These are phyloP conservation scores for Exutisphaerella laricina DNA, from an alignment of 2,329 filamentous ascomycete genomes.

Conservation along the genomic window DNA sequence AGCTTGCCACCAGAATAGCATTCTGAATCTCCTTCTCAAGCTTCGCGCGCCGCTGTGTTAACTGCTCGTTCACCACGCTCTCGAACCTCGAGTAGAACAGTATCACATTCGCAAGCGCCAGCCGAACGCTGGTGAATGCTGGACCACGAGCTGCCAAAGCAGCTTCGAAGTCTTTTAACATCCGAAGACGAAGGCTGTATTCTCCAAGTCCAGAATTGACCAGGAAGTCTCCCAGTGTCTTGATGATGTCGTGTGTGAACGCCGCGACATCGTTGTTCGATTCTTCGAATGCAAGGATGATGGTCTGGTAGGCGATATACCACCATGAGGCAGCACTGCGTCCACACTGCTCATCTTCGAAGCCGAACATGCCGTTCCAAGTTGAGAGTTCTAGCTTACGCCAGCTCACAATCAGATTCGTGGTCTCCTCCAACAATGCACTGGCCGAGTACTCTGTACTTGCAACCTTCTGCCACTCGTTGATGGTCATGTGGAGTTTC, in stretches of 20 bases:
- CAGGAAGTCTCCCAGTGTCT: slow-evolving; percentile 74
- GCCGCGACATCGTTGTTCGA: slow-evolving; percentile 45
- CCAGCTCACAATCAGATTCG: slow-evolving; percentile 79
- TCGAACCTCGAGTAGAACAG: slow-evolving; percentile 68
- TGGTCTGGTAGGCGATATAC: slow-evolving; percentile 90
- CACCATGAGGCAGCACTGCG: slow-evolving; percentile 86
- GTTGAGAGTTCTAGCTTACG: slow-evolving; percentile 84
- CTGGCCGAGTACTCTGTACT: slow-evolving; percentile 70
- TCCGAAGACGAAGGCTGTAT: slow-evolving; percentile 61
- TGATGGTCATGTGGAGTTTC: slow-evolving; percentile 74
- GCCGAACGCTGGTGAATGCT: slow-evolving; percentile 52
- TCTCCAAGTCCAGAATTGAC: slow-evolving; percentile 74
- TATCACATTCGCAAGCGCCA: slow-evolving; percentile 70
- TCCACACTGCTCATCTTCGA: slow-evolving; percentile 69
- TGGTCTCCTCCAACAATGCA: slow-evolving; percentile 68
- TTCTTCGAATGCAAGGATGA: slow-evolving; percentile 55
- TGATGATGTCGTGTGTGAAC: slow-evolving; percentile 66
- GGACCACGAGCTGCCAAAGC: slow-evolving; percentile 50
- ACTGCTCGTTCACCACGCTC: slow-evolving; percentile 56
- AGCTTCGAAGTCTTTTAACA: slow-evolving; percentile 57
- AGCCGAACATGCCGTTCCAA: slow-evolving; percentile 83
- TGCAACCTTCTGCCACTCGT: slow-evolving; percentile 94
- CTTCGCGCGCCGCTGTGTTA: slow-evolving; percentile 61
- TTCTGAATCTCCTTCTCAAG: slow-evolving; percentile 94
- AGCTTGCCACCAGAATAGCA: slow-evolving; percentile 86